phyloP scores from a whole-genome alignment of 495 filamentous ascomycete species.

The Collariella sp. region DNA sequence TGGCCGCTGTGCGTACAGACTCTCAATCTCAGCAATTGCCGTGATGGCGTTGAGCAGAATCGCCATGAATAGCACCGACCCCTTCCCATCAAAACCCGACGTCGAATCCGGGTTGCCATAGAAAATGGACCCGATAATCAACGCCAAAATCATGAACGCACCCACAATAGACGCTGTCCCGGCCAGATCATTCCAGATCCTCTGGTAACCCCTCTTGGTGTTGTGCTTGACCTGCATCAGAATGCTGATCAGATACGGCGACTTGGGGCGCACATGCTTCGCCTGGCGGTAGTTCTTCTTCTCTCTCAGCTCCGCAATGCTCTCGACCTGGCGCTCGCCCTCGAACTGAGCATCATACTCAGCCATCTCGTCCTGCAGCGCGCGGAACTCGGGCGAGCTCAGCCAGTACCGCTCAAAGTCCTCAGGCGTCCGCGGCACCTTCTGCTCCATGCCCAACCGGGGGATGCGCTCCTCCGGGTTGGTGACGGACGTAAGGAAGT shows the following conservation, averaged over 20 bases:
- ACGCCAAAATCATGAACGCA: conserved; percentile 50
- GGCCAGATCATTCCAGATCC: conserved; percentile 52
- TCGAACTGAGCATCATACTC: conserved; percentile 48
- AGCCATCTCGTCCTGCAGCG: conserved; percentile 26
- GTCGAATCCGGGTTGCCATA: conserved; percentile 57
- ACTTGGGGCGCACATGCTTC: conserved; percentile 35
- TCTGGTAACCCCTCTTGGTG: conserved; percentile 47
- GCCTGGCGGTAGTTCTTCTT: conserved; percentile 41
- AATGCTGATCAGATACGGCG: conserved; percentile 49
- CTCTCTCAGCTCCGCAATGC: too few species aligned
- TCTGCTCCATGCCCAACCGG: conserved; percentile 25
- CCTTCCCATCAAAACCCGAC: conserved; percentile 45
- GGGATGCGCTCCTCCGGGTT: conserved; percentile 22
- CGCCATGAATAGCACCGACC: conserved; percentile 58
- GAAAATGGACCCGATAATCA: conserved; percentile 71
- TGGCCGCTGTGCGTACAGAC: conserved; percentile 60
- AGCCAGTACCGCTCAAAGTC: conserved; percentile 34
- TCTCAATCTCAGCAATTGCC: conserved; percentile 67
- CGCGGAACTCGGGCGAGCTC: conserved; percentile 30
- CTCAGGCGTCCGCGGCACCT: conserved; percentile 42
- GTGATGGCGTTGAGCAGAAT: conserved; percentile 73
- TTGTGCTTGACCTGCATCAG: conserved; percentile 48
- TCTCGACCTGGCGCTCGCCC: conserved; percentile 33
- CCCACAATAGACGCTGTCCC: conserved; percentile 54
- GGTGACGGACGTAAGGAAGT: conserved; percentile 47